Conservation (phyloP, 2,329 filamentous ascomycete genomes). For the Chaetomiaceae sp. region DNA sequence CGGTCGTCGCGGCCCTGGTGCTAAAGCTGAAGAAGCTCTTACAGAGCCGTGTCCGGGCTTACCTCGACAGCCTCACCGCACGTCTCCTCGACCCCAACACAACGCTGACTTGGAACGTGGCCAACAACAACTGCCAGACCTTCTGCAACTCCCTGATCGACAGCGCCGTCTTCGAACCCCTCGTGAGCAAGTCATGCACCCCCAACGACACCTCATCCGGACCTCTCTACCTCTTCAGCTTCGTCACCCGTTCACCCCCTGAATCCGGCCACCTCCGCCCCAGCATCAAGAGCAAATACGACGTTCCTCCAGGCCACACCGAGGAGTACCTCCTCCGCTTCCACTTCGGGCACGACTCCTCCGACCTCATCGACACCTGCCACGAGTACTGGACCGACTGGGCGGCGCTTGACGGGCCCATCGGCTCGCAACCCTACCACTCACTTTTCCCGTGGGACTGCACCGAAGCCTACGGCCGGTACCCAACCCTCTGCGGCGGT, state of each 20-base stretch:
- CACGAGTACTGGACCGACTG: slow-evolving; percentile 46
- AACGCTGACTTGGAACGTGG: slow-evolving; percentile 4
- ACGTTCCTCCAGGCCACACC: slow-evolving; percentile 35
- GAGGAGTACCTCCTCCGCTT: slow-evolving; percentile 41
- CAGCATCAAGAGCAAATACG: slow-evolving; percentile 3
- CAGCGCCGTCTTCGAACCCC: slow-evolving; percentile 4
- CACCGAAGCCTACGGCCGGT: slow-evolving; percentile 36
- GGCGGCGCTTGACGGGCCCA: slow-evolving; percentile 36
- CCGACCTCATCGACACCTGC: slow-evolving; percentile 41
- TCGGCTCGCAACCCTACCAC: slow-evolving; percentile 38
- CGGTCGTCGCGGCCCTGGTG: not conserved
- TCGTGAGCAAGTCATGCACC: slow-evolving; percentile 3
- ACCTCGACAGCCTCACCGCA: slow-evolving; percentile 4
- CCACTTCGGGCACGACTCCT: slow-evolving; percentile 36
- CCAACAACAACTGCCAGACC: slow-evolving; percentile 15
- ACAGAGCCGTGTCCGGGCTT: not conserved
- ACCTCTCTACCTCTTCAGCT: slow-evolving; percentile 27
- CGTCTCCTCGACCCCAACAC: slow-evolving; percentile 1
- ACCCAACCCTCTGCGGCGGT: slow-evolving; percentile 35
- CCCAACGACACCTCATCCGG: not conserved
- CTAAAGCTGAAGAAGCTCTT: not conserved
- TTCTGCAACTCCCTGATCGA: slow-evolving; percentile 16
- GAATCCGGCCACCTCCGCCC: not conserved
- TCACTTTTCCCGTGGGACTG: slow-evolving; percentile 44
- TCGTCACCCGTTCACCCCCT: slow-evolving; percentile 1